Percentiles rank a stretch among this genome's conserved stretches.
Conservation (phyloP, 306 rosid genomes). For the Medicago arabica region DNA sequence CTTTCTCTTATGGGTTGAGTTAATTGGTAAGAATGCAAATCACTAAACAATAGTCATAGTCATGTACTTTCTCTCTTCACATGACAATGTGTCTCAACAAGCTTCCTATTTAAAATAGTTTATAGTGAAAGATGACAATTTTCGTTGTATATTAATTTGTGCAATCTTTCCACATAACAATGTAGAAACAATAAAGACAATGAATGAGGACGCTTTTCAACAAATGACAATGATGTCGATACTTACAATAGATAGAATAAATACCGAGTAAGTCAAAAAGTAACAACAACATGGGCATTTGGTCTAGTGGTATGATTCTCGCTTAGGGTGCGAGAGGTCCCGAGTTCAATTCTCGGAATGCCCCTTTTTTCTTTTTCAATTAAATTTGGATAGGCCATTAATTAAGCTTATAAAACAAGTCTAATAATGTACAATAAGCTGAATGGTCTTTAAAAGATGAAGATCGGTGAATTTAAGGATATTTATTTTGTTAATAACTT, state of each 20-base stretch:
- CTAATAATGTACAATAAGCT: too few species aligned
- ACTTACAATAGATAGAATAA: not conserved
- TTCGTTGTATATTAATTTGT: too few species aligned
- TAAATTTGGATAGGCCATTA: not conserved
- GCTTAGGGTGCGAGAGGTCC: constrained; percentile 37
- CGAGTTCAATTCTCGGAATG: constrained; percentile 31
- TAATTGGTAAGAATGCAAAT: not conserved
- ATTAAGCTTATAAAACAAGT: too few species aligned
- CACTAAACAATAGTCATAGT: too few species aligned
- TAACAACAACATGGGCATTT: not conserved
- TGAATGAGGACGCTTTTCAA: too few species aligned
- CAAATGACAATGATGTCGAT: too few species aligned
- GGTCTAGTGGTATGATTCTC: constrained; percentile 33
- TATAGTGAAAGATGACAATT: not conserved
- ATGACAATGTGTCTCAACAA: not conserved
- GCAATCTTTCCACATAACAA: too few species aligned
- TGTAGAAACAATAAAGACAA: too few species aligned
- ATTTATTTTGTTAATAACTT: too few species aligned
- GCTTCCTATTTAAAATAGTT: not conserved
- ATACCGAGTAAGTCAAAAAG: rapidly evolving
- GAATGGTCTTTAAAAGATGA: too few species aligned
- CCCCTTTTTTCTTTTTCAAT: not conserved
- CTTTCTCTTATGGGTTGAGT: not conserved
- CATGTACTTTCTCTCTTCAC: too few species aligned
- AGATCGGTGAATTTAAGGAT: too few species aligned